Conservation (phyloP, 129 eudicot species). For the Centella asiatica region DNA sequence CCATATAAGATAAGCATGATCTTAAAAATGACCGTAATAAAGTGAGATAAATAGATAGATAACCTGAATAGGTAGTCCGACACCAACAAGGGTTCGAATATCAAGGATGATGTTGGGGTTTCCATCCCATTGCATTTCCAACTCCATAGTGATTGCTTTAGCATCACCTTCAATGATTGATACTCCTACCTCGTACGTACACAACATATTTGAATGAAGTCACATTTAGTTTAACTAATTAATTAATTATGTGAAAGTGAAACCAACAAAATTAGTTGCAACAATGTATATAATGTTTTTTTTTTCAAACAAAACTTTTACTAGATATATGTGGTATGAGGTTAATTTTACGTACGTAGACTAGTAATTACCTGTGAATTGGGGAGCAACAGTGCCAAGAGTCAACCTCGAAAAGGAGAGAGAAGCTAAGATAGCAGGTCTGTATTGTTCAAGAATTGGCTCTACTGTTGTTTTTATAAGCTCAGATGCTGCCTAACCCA, state of each 20-base stretch:
- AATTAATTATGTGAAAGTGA: too few relatives aligned
- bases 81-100: slow-evolving; percentile 67
- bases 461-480: slow-evolving; percentile 79
- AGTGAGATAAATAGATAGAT: too few relatives aligned
- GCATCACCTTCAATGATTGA: slow-evolving; percentile 51
- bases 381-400: slow-evolving; percentile 95
- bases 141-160: slow-evolving; percentile 62
- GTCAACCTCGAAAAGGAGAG: slow-evolving; percentile 75
- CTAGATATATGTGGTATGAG: too few relatives aligned
- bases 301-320: too few relatives aligned
- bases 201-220: too few relatives aligned
- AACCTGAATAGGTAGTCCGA: slow-evolving; percentile 86
- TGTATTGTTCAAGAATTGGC: slow-evolving; percentile 86
- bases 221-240: too few relatives aligned
- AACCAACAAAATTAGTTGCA: background rate
- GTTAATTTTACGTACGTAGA: background rate
- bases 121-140: slow-evolving; percentile 98
- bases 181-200: too few relatives aligned
- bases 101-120: slow-evolving; percentile 75
- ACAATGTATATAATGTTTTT: too few relatives aligned
- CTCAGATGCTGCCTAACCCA: slow-evolving; percentile 87
- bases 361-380: slow-evolving; percentile 56
- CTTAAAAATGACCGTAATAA: background rate
- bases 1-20: background rate
- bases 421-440: slow-evolving; percentile 57